Percentiles rank a stretch among this genome's conserved stretches.
These are phyloP conservation scores for Moricandia arvensis DNA, from an alignment of 345 rosid species.

Conservation along the genomic window DNA sequence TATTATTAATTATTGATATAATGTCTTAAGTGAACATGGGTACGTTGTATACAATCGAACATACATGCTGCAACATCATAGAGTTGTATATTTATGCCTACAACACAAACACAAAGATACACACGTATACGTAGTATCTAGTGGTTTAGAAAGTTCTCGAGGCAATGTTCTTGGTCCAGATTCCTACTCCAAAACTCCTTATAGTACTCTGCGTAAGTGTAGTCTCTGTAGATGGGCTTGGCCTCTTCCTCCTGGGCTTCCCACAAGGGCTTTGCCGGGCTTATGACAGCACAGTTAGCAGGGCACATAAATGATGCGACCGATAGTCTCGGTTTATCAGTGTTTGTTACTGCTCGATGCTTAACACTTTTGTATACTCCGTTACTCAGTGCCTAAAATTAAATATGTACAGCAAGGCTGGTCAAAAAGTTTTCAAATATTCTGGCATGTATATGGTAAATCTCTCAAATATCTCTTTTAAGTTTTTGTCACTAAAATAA, in stretches of 20 bases:
- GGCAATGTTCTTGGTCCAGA: slow-evolving; percentile 79
- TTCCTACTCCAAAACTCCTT: slow-evolving; percentile 85
- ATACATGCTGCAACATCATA: neutral
- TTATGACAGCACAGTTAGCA: slow-evolving; percentile 51
- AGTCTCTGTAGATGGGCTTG: slow-evolving; percentile 62
- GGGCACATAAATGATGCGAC: slow-evolving; percentile 84
- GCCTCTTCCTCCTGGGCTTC: slow-evolving; percentile 30
- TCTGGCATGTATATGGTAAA: too few species aligned
- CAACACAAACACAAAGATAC: neutral
- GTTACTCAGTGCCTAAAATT: slow-evolving; percentile 70
- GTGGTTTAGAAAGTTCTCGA: slow-evolving; percentile 63
- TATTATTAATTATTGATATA: neutral
- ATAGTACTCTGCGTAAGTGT: slow-evolving; percentile 83
- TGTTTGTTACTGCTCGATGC: slow-evolving; percentile 75
- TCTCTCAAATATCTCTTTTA: too few species aligned
- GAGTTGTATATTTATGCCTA: too few species aligned
- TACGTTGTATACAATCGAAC: neutral
- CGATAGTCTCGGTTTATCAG: slow-evolving; percentile 62
- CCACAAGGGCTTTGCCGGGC: slow-evolving; percentile 51
- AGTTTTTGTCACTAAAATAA: too few species aligned
- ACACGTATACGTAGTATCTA: slow-evolving; percentile 1
- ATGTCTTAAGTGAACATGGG: neutral
- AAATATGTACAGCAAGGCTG: neutral
- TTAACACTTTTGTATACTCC: slow-evolving; percentile 86
- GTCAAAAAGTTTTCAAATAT: neutral